Percentiles rank a stretch among this genome's conserved stretches.
phyloP scores from a whole-genome alignment of 768 basidiomycete genomes.

The Pleurotus tuoliensis region DNA sequence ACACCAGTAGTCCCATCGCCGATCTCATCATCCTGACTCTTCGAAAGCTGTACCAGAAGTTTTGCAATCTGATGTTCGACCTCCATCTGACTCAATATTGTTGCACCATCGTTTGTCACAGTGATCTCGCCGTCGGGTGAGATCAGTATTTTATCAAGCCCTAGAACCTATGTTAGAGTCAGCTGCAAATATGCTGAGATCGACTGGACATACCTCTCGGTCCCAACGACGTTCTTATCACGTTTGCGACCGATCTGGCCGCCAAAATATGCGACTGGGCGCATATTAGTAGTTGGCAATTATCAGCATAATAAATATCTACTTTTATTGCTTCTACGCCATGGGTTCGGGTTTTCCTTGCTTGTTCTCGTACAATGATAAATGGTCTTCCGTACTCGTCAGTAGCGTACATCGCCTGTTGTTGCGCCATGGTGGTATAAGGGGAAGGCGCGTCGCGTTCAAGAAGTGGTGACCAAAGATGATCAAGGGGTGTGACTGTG shows the following conservation, averaged over 20 bases:
- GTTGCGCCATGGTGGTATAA: constrained; percentile 30
- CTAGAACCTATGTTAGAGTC: constrained; percentile 32
- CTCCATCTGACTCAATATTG: constrained; percentile 97
- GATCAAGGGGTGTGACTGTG: constrained; percentile 7
- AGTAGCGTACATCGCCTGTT: constrained; percentile 77
- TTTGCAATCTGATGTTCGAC: constrained; percentile 99
- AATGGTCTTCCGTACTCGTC: constrained; percentile 98
- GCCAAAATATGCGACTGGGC: constrained; percentile 90
- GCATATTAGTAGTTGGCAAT: constrained; percentile 8
- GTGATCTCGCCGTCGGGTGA: constrained; percentile 98
- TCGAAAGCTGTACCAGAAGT: constrained; percentile 91
- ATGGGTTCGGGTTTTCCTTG: constrained; percentile 86
- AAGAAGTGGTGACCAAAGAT: constrained; percentile 16
- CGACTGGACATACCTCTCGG: constrained; percentile 66
- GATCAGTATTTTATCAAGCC: constrained; percentile 92
- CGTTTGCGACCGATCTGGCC: constrained; percentile 89
- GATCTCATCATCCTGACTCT: constrained; percentile 99
- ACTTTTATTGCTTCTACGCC: constrained; percentile 96
- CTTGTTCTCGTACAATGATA: constrained; percentile 94
- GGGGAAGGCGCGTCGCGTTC: constrained; percentile 31
- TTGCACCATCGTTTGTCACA: constrained; percentile 98
- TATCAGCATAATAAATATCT: background rate
- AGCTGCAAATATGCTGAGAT: constrained; percentile 6
- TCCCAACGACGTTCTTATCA: constrained; percentile 91
- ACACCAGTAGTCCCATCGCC: constrained; percentile 99